A percentile compares a stretch with the other conserved stretches of the same genome.
These are phyloP conservation scores for Starmerella stellata DNA, from an alignment of 805 yeast genomes.

Conservation along the genomic window DNA sequence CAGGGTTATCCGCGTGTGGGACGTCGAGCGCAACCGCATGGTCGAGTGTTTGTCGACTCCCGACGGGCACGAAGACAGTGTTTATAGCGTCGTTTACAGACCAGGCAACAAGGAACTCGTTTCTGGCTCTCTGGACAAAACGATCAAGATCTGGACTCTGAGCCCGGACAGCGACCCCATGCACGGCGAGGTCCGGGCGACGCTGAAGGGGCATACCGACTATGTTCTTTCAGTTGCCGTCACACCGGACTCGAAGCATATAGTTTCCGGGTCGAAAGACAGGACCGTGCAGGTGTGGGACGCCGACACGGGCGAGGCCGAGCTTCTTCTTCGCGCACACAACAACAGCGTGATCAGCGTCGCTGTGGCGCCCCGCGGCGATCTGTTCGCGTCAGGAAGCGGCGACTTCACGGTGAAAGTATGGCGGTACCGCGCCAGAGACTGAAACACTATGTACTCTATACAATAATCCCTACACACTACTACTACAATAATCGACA, in stretches of 20 bases:
- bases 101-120: conserved; percentile 83
- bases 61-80: conserved; percentile 92
- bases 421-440: conserved; percentile 42
- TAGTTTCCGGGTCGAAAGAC: conserved; percentile 87
- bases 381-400: conserved; percentile 89
- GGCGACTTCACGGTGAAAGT: conserved; percentile 96
- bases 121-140: conserved; percentile 85
- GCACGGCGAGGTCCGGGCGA: conserved; percentile 19
- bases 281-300: conserved; percentile 97
- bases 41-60: conserved; percentile 73
- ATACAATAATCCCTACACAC: no score
- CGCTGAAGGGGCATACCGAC: conserved; percentile 91
- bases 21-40: conserved; percentile 73
- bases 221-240: conserved; percentile 87
- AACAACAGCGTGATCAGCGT: conserved; percentile 89
- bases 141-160: conserved; percentile 89
- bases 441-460: no score
- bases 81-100: conserved; percentile 83
- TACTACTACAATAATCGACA: no score
- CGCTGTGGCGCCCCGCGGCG: conserved; percentile 72
- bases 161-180: conserved; percentile 37
- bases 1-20: conserved; percentile 93
- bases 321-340: conserved; percentile 91
- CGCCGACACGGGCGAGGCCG: conserved; percentile 73
- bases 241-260: conserved; percentile 81